phyloP scores from a whole-genome alignment of 345 rosid genomes.

The Iberis pinnata region DNA sequence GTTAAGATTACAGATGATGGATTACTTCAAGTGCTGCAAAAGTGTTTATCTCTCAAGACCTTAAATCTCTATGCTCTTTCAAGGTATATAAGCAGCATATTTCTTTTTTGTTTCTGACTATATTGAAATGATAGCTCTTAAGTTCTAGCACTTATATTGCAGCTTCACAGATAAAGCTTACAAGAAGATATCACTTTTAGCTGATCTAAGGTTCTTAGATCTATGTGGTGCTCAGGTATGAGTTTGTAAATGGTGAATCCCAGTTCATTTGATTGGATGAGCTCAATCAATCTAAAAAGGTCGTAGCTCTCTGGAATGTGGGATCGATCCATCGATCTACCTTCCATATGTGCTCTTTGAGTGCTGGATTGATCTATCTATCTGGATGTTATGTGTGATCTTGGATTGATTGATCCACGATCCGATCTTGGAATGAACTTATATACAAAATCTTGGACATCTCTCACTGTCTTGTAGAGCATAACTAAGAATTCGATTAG shows the following conservation, averaged over 20 bases:
- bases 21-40: slow-evolving; percentile 53
- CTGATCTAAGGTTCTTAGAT: slow-evolving; percentile 60
- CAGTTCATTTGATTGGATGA: slow-evolving; percentile 6
- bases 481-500: slow-evolving; percentile 3
- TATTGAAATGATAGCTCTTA: background rate
- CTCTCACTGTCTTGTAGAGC: background rate
- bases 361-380: too few species aligned
- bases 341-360: too few species aligned
- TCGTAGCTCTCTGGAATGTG: too few species aligned
- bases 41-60: slow-evolving; percentile 52
- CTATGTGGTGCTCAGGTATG: slow-evolving; percentile 92
- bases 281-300: too few species aligned
- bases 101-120: background rate
- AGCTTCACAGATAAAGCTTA: slow-evolving; percentile 76
- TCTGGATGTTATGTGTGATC: too few species aligned
- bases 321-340: too few species aligned
- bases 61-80: slow-evolving; percentile 93
- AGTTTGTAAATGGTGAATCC: slow-evolving; percentile 20
- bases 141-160: slow-evolving; percentile 20
- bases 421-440: too few species aligned
- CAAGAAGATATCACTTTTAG: slow-evolving; percentile 54
- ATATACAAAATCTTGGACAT: background rate
- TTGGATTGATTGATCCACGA: too few species aligned
- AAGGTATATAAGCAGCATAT: slow-evolving; percentile 32
- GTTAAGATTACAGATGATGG: slow-evolving; percentile 76